A percentile compares a stretch with the other conserved stretches of the same genome.
These are phyloP conservation scores for Ogataea ramenticola DNA, from an alignment of 805 yeast species.

Conservation along the genomic window DNA sequence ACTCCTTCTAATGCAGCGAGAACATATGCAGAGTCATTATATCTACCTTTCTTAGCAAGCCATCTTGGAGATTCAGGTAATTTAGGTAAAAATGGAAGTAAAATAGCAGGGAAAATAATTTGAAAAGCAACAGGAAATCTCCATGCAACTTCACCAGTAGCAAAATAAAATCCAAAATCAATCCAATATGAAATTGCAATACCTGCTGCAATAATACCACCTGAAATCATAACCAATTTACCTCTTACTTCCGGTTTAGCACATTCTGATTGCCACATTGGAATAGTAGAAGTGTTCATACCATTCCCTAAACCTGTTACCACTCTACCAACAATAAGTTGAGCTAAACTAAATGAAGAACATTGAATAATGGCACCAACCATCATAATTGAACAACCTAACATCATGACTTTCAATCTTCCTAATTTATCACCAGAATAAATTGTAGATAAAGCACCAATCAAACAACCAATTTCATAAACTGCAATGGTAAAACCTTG, in stretches of 20 bases:
- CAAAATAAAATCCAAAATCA: slow-evolving; percentile 28
- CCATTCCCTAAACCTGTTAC: slow-evolving; percentile 32
- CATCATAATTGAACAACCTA: slow-evolving; percentile 29
- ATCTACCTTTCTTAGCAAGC: slow-evolving; percentile 30
- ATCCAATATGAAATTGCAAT: slow-evolving; percentile 29
- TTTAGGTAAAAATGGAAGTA: slow-evolving; percentile 10
- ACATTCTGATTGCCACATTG: slow-evolving; percentile 29
- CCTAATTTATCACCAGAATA: slow-evolving; percentile 35
- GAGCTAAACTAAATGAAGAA: slow-evolving; percentile 15
- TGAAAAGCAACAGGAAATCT: slow-evolving; percentile 32
- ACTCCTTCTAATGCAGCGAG: slow-evolving; percentile 34
- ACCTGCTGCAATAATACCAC: slow-evolving; percentile 21
- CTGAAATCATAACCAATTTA: slow-evolving; percentile 21
- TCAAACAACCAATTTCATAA: slow-evolving; percentile 42
- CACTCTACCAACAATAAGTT: slow-evolving; percentile 25
- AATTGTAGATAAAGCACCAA: slow-evolving; percentile 35
- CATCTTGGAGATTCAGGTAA: slow-evolving; percentile 40
- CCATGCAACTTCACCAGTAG: slow-evolving; percentile 20
- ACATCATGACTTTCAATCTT: slow-evolving; percentile 29
- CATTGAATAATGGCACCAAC: slow-evolving; percentile 21
- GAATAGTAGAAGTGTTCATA: slow-evolving; percentile 26
- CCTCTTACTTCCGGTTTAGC: slow-evolving; percentile 26
- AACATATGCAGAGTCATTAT: slow-evolving; percentile 35
- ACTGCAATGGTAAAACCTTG: slow-evolving; percentile 45
- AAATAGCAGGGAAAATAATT: slow-evolving; percentile 12